Conservation (phyloP, 1,284 basidiomycete genomes). For the Tilletiopsis washingtonensis region DNA sequence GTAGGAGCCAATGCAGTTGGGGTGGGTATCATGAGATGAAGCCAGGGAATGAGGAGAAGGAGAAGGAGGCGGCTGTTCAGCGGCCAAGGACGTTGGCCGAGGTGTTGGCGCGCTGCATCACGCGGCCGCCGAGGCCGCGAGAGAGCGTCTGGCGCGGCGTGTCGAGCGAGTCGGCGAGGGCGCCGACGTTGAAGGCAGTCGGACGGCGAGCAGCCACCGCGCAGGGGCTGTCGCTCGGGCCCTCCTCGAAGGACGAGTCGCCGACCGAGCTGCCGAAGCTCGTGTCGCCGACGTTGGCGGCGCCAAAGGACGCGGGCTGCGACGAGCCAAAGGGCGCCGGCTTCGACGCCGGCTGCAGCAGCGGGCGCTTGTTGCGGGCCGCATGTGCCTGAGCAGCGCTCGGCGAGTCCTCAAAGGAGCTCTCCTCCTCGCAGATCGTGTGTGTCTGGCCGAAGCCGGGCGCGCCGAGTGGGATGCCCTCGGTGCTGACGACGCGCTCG, state of each 20-base stretch:
- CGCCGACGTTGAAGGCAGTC: background rate
- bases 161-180: background rate
- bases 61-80: background rate
- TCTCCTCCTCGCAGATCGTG: conserved; percentile 23
- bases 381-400: conserved; percentile 5
- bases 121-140: conserved; percentile 2
- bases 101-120: conserved; percentile 8
- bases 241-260: conserved; percentile 38
- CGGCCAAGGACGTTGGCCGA: background rate
- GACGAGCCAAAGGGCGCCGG: background rate
- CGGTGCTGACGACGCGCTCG: conserved; percentile 12
- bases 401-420: conserved; percentile 18
- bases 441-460: background rate
- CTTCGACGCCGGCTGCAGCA: background rate
- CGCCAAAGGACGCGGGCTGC: background rate
- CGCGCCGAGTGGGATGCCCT: background rate
- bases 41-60: too few relatives aligned
- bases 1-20: too few relatives aligned
- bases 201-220: conserved; percentile 19
- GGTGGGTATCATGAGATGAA: too few relatives aligned
- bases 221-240: conserved; percentile 31
- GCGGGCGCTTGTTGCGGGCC: background rate
- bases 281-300: conserved; percentile 16
- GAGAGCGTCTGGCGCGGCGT: too few relatives aligned
- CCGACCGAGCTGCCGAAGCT: conserved; percentile 34